Conservation (phyloP, 495 filamentous ascomycete genomes). For the Neurospora tetraspora region DNA sequence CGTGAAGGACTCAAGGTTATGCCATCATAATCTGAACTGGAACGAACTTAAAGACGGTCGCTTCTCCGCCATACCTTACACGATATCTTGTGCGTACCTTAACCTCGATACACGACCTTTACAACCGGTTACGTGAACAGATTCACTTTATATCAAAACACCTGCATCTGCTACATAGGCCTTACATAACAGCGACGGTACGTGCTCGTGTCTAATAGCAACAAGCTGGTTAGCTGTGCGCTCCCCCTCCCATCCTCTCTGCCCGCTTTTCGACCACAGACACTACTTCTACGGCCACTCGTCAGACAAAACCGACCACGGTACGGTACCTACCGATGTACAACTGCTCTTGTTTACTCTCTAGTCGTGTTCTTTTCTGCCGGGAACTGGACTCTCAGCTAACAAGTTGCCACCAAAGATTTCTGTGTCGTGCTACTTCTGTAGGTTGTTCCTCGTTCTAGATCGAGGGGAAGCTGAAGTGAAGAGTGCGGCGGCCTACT, state of each 20-base stretch:
- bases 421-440: neutral
- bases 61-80: neutral
- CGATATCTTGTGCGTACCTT: neutral
- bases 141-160: neutral
- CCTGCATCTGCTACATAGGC: neutral
- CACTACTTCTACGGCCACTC: neutral
- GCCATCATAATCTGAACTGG: neutral
- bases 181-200: neutral
- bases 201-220: neutral
- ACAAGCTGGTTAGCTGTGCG: neutral
- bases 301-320: neutral
- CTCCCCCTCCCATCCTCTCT: neutral
- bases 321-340: neutral
- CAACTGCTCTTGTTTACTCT: neutral
- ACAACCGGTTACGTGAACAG: neutral
- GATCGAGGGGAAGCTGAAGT: neutral
- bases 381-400: neutral
- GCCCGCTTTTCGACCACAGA: neutral
- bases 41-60: neutral
- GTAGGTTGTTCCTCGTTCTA: neutral
- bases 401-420: neutral
- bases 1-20: neutral
- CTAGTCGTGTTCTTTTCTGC: neutral
- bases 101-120: neutral
- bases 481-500: too few species aligned